A percentile compares a stretch with the other conserved stretches of the same genome.
Evolutionary conservation across 2,329 filamentous ascomycete genomes (phyloP).

Genomic region (Lachnellula suecica): DNA sequence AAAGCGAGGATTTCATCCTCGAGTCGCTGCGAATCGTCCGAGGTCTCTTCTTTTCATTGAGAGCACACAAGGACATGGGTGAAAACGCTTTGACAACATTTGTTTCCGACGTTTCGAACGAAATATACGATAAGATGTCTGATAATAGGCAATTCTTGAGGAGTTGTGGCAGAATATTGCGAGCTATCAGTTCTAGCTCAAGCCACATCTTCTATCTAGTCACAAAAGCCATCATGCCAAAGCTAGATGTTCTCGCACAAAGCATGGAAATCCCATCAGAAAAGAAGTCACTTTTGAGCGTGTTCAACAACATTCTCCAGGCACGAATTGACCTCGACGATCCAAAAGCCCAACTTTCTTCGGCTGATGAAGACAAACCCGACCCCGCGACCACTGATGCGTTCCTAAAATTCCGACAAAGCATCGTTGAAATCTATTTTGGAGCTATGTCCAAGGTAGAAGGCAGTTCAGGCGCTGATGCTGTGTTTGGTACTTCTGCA

Average conservation of each 20-base stretch:
- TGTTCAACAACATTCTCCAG: constrained; percentile 29
- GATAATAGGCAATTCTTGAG: neutral
- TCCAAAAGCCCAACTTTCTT: neutral
- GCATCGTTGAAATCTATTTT: constrained; percentile 25
- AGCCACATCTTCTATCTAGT: constrained; percentile 22
- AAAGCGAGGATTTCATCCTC: constrained; percentile 29
- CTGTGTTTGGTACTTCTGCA: constrained; percentile 18
- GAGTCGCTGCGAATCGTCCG: constrained; percentile 26
- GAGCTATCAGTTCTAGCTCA: constrained; percentile 19
- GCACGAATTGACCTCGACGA: constrained; percentile 16
- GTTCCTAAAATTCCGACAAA: constrained; percentile 11
- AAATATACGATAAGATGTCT: constrained; percentile 1
- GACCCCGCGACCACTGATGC: neutral
- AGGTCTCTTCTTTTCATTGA: constrained; percentile 14
- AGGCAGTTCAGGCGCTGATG: constrained; percentile 11
- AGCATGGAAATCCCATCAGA: constrained; percentile 17
- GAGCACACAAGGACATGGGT: constrained; percentile 4
- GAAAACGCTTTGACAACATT: constrained; percentile 1
- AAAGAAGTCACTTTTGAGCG: constrained; percentile 24
- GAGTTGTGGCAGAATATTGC: constrained; percentile 19
- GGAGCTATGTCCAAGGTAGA: constrained; percentile 17
- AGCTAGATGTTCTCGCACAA: constrained; percentile 21
- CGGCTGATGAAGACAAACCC: constrained; percentile 3
- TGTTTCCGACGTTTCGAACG: neutral
- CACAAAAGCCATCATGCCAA: constrained; percentile 20